phyloP scores from a whole-genome alignment of 2,329 filamentous ascomycete species.

The Calonectria henricotiae region DNA sequence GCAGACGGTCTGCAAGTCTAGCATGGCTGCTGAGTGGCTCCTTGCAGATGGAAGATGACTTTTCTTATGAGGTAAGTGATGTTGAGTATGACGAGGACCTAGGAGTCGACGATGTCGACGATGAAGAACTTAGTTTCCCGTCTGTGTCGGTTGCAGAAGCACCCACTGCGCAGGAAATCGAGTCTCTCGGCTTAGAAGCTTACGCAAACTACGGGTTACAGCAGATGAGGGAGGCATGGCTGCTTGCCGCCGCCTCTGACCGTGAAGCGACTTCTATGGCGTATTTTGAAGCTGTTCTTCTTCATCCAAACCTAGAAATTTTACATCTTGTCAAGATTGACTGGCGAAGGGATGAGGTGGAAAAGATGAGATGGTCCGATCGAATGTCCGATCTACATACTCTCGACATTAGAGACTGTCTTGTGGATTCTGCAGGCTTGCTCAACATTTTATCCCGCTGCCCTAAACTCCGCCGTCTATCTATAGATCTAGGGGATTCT shows the following conservation, averaged over 20 bases:
- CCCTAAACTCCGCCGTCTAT: neutral
- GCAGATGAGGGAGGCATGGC: neutral
- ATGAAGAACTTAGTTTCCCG: neutral
- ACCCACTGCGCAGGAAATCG: neutral
- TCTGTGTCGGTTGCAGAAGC: neutral
- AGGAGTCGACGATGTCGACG: neutral
- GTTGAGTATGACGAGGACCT: no score
- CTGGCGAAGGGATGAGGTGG: neutral
- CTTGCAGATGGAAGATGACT: neutral
- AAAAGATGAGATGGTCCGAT: neutral
- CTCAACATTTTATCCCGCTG: neutral
- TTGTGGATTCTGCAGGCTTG: neutral
- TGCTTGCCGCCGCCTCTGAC: neutral
- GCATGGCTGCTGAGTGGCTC: neutral
- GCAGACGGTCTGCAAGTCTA: neutral
- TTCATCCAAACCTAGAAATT: neutral
- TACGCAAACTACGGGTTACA: neutral
- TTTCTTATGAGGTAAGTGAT: neutral
- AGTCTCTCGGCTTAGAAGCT: neutral
- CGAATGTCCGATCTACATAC: neutral
- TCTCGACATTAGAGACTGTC: neutral
- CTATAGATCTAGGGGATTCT: neutral
- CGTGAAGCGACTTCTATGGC: neutral
- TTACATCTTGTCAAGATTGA: slow-evolving; percentile 2
- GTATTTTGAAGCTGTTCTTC: neutral